These are phyloP conservation scores for Pleomassaria siparia DNA, from an alignment of 2,329 filamentous ascomycete genomes.

Conservation along the genomic window DNA sequence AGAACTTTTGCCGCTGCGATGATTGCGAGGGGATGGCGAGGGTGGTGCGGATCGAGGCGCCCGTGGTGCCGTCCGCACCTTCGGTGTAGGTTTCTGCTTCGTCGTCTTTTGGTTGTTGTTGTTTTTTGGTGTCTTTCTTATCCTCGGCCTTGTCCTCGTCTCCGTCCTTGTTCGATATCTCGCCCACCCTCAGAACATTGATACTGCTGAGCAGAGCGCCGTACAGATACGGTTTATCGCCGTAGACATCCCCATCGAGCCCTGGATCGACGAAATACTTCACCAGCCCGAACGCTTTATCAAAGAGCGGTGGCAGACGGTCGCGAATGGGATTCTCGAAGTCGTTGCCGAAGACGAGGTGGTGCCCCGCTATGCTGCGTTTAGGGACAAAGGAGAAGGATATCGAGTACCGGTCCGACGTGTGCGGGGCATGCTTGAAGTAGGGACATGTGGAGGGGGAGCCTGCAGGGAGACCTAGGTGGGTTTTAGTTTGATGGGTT, in stretches of 20 bases:
- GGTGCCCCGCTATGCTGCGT: conserved; percentile 62
- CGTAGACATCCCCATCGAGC: conserved; percentile 85
- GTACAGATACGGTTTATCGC: conserved; percentile 83
- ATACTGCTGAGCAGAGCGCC: conserved; percentile 79
- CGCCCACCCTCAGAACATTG: conserved; percentile 72
- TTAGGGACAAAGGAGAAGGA: conserved; percentile 78
- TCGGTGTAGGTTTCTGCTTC: conserved; percentile 58
- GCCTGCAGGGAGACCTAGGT: conserved; percentile 66
- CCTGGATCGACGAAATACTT: conserved; percentile 91
- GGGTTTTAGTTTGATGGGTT: conserved; percentile 8
- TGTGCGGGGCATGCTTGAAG: conserved; percentile 71
- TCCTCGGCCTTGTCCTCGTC: conserved; percentile 52
- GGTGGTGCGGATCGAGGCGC: conserved; percentile 43
- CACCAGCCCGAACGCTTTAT: conserved; percentile 79
- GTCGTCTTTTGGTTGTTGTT: too few relatives aligned
- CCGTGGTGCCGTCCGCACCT: conserved; percentile 51
- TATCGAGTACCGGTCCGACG: conserved; percentile 81
- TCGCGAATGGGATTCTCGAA: conserved; percentile 90
- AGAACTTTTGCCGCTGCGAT: conserved; percentile 59
- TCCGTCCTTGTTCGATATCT: conserved; percentile 28
- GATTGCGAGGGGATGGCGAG: conserved; percentile 44
- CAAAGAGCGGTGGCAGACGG: conserved; percentile 81
- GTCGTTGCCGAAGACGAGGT: conserved; percentile 92
- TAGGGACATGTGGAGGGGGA: conserved; percentile 74
- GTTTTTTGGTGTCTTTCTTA: too few relatives aligned